Evolutionary conservation across 495 filamentous ascomycete genomes (phyloP).

Genomic region (Coniosporium apollinis): DNA sequence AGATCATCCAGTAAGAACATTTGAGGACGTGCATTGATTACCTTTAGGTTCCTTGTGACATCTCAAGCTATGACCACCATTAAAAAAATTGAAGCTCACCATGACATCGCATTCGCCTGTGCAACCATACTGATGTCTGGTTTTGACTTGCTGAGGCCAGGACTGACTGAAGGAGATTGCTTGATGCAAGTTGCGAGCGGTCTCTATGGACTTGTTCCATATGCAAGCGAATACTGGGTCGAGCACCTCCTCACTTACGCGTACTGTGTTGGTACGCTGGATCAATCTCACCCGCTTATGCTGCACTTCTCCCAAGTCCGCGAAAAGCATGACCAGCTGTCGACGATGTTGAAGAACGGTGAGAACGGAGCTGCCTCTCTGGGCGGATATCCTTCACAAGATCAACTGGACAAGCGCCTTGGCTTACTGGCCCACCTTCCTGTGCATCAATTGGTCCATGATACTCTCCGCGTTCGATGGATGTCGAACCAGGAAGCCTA

Average conservation of each 20-base stretch:
- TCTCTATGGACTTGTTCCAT: neutral
- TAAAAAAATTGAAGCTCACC: neutral
- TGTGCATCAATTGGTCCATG: neutral
- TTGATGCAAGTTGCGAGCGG: neutral
- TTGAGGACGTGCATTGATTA: neutral
- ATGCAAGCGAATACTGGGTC: neutral
- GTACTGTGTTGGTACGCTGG: neutral
- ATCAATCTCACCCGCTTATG: neutral
- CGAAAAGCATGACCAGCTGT: neutral
- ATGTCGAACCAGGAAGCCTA: neutral
- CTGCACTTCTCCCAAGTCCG: neutral
- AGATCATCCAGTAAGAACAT: neutral
- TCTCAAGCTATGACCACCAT: neutral
- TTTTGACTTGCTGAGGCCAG: neutral
- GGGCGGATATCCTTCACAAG: neutral
- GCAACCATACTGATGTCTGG: neutral
- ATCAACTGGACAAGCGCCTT: neutral
- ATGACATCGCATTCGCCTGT: neutral
- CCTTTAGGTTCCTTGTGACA: neutral
- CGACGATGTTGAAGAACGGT: neutral
- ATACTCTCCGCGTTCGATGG: neutral
- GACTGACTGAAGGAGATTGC: neutral
- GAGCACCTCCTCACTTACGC: neutral
- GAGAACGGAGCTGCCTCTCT: neutral
- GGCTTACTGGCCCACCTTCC: neutral